Conservation (phyloP, 2,329 filamentous ascomycete species). For the Aspergillus puulaauensis region DNA sequence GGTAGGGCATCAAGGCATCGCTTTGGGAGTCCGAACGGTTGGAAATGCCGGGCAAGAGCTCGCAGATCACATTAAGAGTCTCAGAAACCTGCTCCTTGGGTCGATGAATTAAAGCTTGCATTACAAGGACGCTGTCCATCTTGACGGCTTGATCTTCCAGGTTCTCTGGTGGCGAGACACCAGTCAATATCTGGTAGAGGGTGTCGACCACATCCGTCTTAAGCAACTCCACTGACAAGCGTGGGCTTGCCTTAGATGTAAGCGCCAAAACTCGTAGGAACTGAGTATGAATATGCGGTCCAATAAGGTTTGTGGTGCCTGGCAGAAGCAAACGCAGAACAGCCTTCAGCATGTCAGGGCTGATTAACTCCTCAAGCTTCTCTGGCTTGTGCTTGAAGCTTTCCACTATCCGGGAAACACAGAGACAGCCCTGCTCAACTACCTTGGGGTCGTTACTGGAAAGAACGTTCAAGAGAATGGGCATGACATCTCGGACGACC, state of each 20-base stretch:
- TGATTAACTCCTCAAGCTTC: slow-evolving; percentile 90
- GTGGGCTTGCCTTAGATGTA: slow-evolving; percentile 83
- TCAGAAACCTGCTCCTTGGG: slow-evolving; percentile 96
- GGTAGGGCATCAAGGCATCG: slow-evolving; percentile 49
- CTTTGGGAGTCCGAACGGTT: slow-evolving; percentile 53
- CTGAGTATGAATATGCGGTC: slow-evolving; percentile 91
- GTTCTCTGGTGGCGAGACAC: slow-evolving; percentile 85
- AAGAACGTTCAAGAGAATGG: slow-evolving; percentile 85
- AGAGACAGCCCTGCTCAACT: slow-evolving; percentile 93
- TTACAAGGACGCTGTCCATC: slow-evolving; percentile 94
- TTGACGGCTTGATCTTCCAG: slow-evolving; percentile 56
- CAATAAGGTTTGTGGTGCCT: slow-evolving; percentile 92
- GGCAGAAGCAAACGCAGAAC: slow-evolving; percentile 85
- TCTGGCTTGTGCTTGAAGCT: slow-evolving; percentile 88
- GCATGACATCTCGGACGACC: slow-evolving; percentile 94
- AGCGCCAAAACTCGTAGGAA: slow-evolving; percentile 91
- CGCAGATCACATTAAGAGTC: slow-evolving; percentile 95
- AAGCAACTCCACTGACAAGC: slow-evolving; percentile 82
- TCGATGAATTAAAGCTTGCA: slow-evolving; percentile 96
- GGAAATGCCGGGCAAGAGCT: slow-evolving; percentile 77
- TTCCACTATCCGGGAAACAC: slow-evolving; percentile 92
- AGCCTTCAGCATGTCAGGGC: slow-evolving; percentile 78
- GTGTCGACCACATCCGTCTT: slow-evolving; percentile 98
- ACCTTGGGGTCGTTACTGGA: slow-evolving; percentile 93
- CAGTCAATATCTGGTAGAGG: slow-evolving; percentile 93